These are phyloP conservation scores for Colletotrichum sp. DNA, from an alignment of 2,329 filamentous ascomycete genomes.

Conservation along the genomic window DNA sequence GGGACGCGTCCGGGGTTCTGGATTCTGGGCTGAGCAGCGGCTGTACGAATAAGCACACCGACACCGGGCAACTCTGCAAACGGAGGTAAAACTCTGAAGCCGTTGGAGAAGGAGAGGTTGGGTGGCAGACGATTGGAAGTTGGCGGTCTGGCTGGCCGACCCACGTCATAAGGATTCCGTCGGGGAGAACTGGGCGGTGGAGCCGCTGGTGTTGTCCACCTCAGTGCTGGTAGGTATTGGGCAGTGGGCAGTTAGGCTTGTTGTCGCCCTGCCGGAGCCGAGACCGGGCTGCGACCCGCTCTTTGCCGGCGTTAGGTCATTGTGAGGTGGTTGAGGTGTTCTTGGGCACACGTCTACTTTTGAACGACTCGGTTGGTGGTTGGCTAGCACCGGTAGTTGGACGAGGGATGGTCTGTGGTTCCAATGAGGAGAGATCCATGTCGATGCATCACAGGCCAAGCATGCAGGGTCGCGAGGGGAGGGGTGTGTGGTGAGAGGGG, in stretches of 20 bases:
- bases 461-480: constrained; percentile 10
- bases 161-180: constrained; percentile 9
- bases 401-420: not conserved
- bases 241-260: not conserved
- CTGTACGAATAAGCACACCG: not conserved
- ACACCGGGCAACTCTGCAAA: not conserved
- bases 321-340: not conserved
- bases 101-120: not conserved
- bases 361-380: not conserved
- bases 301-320: constrained; percentile 3
- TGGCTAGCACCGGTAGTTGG: constrained; percentile 3
- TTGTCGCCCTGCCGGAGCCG: constrained; percentile 6
- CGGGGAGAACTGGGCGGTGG: not conserved
- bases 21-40: not conserved
- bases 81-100: not conserved
- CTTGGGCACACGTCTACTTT: not conserved
- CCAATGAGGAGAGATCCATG: not conserved
- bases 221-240: not conserved
- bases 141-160: not conserved
- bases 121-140: not conserved
- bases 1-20: not conserved
- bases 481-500: not conserved
- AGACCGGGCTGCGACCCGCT: constrained; percentile 5
- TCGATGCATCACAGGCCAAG: not conserved
- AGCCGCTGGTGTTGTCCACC: not conserved